These are phyloP conservation scores for Dendrocalamus sinicus DNA, from an alignment of 176 grass and related monocot species.

Conservation along the genomic window DNA sequence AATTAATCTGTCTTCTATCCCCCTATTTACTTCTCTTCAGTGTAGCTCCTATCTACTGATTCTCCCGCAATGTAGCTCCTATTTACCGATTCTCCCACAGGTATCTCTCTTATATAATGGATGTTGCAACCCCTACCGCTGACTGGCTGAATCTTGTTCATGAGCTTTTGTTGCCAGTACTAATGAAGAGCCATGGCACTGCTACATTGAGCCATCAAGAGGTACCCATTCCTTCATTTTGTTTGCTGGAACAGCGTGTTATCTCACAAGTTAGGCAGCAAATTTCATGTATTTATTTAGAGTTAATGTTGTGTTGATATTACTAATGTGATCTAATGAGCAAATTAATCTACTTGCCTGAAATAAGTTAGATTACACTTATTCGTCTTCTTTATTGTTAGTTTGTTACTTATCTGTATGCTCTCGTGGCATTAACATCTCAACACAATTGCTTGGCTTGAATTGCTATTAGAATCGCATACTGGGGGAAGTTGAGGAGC, in stretches of 20 bases:
- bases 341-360: conserved; percentile 34
- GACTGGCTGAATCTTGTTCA: conserved; percentile 88
- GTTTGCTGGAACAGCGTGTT: neutral
- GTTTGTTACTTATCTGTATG: conserved; percentile 10
- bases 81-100: conserved; percentile 47
- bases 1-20: conserved; percentile 3
- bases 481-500: conserved; percentile 89
- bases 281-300: conserved; percentile 23
- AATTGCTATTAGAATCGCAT: conserved; percentile 78
- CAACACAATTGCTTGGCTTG: conserved; percentile 11
- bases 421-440: conserved; percentile 27
- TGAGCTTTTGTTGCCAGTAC: conserved; percentile 85
- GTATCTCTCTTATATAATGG: conserved; percentile 98
- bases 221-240: conserved; percentile 52
- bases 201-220: conserved; percentile 92
- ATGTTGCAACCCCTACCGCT: conserved; percentile 91
- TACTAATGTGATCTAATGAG: neutral
- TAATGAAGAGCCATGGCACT: conserved; percentile 76
- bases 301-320: conserved; percentile 15
- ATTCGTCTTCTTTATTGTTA: conserved; percentile 17
- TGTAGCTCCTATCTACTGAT: conserved; percentile 29
- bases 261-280: neutral
- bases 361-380: conserved; percentile 15
- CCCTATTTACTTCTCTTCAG: conserved; percentile 11
- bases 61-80: conserved; percentile 46